These are phyloP conservation scores for Lippia alba DNA, from an alignment of 305 asterid species.

Conservation along the genomic window DNA sequence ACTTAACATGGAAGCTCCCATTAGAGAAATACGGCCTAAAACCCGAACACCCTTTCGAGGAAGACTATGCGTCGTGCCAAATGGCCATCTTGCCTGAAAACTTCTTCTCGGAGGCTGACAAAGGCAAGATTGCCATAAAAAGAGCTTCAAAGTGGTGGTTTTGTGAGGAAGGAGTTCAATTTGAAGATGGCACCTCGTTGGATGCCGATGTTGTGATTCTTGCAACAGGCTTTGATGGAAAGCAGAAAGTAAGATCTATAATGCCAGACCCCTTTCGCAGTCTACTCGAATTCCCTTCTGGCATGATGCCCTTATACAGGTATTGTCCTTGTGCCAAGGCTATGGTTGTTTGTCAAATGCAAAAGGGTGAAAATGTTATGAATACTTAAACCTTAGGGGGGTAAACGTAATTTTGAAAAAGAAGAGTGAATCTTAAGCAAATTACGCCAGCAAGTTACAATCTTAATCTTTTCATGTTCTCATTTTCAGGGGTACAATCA, in stretches of 20 bases:
- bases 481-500: slow-evolving; percentile 73
- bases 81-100: slow-evolving; percentile 90
- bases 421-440: no score
- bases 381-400: no score
- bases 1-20: slow-evolving; percentile 85
- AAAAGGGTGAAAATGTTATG: no score
- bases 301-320: slow-evolving; percentile 83
- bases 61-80: slow-evolving; percentile 90
- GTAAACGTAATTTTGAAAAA: no score
- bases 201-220: slow-evolving; percentile 85
- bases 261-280: slow-evolving; percentile 76
- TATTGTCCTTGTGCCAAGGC: slow-evolving; percentile 18
- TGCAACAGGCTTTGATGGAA: slow-evolving; percentile 87
- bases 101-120: slow-evolving; percentile 76
- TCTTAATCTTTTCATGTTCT: not conserved
- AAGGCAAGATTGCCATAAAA: slow-evolving; percentile 68
- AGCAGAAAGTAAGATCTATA: slow-evolving; percentile 59
- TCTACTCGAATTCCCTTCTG: slow-evolving; percentile 61
- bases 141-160: slow-evolving; percentile 75
- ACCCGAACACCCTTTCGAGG: slow-evolving; percentile 91
- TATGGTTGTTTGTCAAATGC: no score
- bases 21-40: slow-evolving; percentile 73
- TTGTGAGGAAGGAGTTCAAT: slow-evolving; percentile 73
- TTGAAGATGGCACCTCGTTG: slow-evolving; percentile 67
- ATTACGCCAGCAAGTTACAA: not conserved